These are phyloP conservation scores for Apophysomyces trapeziformis DNA, from an alignment of 371 early-diverging fungal species.

Conservation along the genomic window DNA sequence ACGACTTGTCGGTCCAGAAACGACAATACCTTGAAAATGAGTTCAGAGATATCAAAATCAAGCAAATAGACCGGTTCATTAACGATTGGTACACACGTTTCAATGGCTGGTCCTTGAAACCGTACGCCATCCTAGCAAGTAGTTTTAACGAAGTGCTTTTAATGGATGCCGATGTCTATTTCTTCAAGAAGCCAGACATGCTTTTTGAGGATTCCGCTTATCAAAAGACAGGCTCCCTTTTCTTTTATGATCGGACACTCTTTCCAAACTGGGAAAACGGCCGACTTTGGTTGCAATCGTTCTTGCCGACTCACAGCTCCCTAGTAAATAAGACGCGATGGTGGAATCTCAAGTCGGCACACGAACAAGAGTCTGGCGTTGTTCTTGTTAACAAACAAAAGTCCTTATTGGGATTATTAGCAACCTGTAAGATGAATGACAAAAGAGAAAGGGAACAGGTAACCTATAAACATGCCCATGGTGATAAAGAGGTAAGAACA, in stretches of 20 bases:
- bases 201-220: constrained; percentile 56
- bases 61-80: constrained; percentile 48
- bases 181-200: constrained; percentile 57
- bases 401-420: constrained; percentile 50
- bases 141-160: constrained; percentile 61
- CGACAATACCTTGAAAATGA: constrained; percentile 34
- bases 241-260: constrained; percentile 61
- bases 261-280: constrained; percentile 34
- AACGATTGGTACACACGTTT: constrained; percentile 41
- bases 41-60: constrained; percentile 34
- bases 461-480: constrained; percentile 46
- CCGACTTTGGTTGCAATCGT: constrained; percentile 39
- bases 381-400: constrained; percentile 55
- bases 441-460: constrained; percentile 41
- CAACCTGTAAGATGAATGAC: constrained; percentile 56
- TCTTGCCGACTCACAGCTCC: constrained; percentile 31
- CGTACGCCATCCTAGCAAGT: constrained; percentile 63
- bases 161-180: constrained; percentile 71
- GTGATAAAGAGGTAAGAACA: constrained; percentile 49
- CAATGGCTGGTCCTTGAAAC: constrained; percentile 62
- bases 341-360: constrained; percentile 26
- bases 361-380: constrained; percentile 65
- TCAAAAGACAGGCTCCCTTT: constrained; percentile 49
- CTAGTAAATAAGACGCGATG: constrained; percentile 33
- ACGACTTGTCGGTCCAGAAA: constrained; percentile 49